Base-by-base conservation (phyloP, 345 rosid species). In the Punica granatum region DNA sequence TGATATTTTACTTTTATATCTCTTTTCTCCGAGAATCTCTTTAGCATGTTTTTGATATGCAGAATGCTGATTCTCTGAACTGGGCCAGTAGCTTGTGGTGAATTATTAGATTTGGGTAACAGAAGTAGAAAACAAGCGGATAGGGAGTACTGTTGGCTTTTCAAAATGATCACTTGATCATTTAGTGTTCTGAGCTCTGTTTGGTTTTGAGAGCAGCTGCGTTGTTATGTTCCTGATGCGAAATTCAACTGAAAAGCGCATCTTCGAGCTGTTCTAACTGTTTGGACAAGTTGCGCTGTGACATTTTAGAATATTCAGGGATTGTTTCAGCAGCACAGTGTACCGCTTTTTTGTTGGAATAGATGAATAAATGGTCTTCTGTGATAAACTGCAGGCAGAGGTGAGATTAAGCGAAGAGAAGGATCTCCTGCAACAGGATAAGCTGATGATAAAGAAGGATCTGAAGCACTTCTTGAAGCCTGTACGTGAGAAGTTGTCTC, bases 391-490 rank as follows among this genome's bases (percentile, higher is more conserved):
- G 70, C 69, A 92, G 96, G 78, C 84, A 78, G 76, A 84, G 70
- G 88, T 92, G 66, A 74, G 63, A 68, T 74, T 89, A 58, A 81
- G 79, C 1, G 87, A 82, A 56, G 94, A 83, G 33, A 82, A 83
- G 68, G 90, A 85, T 76, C 79, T 86, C 61, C 67, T 76, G 51
- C 85, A 80, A 43, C 81, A 82, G 73, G 86, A 84, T 19, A 86
- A 83, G 78, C 51, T 59, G 69, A 84, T 12, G 76, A 74, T 88
- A 46, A 65, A 66, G 49, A 61, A 79, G 79, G 88, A 89, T 67
- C 65, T 92, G 85, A 85, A 84, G 80, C 81, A 70, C 53, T 86
- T 92, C 74, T 41, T 86, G 82, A 76, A 79, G 81, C 92, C 98
- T 32, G 77, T 89, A 53, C 88, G 92, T 12, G 82, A 85, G 75